A percentile compares a stretch with the other conserved stretches of the same genome.
phyloP scores from a whole-genome alignment of 2,329 filamentous ascomycete genomes.

The Ascochyta rabiei region DNA sequence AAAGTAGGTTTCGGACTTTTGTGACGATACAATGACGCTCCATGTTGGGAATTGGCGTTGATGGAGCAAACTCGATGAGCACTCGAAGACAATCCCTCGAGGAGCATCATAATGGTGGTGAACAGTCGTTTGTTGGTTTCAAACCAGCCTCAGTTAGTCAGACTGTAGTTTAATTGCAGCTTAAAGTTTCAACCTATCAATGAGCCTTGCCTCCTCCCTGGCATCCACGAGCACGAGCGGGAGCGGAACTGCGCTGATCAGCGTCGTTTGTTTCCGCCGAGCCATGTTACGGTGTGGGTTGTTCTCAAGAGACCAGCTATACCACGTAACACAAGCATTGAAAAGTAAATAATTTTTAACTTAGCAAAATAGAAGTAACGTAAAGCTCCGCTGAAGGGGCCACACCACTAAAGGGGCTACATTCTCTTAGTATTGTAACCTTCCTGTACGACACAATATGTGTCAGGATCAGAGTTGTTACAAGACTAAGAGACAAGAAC shows the following conservation, averaged over 20 bases:
- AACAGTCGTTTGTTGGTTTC: slow-evolving; percentile 1
- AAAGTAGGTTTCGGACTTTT: slow-evolving; percentile 4
- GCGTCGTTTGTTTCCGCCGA: slow-evolving; percentile 1
- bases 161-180: slow-evolving; percentile 4
- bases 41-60: slow-evolving; percentile 14
- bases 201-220: neutral
- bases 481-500: too few relatives aligned
- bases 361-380: too few relatives aligned
- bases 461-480: too few relatives aligned
- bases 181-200: neutral
- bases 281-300: neutral
- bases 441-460: too few relatives aligned
- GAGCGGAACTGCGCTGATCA: neutral
- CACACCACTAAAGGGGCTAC: too few relatives aligned
- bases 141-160: slow-evolving; percentile 8
- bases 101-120: slow-evolving; percentile 4
- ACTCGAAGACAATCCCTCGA: neutral
- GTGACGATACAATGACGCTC: slow-evolving; percentile 17
- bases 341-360: too few relatives aligned
- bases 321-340: too few relatives aligned
- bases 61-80: slow-evolving; percentile 10
- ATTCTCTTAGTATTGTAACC: too few relatives aligned
- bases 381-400: too few relatives aligned
- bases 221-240: neutral
- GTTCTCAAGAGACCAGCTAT: too few relatives aligned